phyloP scores from a whole-genome alignment of 1,284 basidiomycete species.

The Puccinia polysora region DNA sequence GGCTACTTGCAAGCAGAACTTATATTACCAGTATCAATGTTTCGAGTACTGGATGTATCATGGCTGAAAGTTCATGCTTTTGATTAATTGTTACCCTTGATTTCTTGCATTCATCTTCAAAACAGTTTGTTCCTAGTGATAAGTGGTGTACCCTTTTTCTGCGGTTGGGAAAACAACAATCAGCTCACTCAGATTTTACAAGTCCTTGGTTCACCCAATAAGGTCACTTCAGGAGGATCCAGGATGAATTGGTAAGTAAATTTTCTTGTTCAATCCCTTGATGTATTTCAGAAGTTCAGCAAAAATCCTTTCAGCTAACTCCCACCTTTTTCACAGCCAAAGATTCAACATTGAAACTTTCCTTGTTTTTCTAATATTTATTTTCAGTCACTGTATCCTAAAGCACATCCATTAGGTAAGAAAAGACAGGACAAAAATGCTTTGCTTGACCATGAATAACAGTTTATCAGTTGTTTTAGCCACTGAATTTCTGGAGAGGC shows the following conservation, averaged over 20 bases:
- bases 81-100: background rate
- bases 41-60: constrained; percentile 98
- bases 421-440: background rate
- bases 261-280: background rate
- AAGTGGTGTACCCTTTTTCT: constrained; percentile 90
- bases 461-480: constrained; percentile 56
- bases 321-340: constrained; percentile 62
- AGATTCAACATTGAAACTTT: constrained; percentile 79
- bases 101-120: background rate
- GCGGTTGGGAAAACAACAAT: constrained; percentile 95
- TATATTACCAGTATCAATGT: constrained; percentile 99
- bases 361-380: constrained; percentile 87
- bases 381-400: constrained; percentile 80
- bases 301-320: background rate
- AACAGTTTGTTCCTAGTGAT: constrained; percentile 60
- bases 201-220: constrained; percentile 91
- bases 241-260: constrained; percentile 78
- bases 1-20: constrained; percentile 89
- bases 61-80: constrained; percentile 64
- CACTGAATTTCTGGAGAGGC: constrained; percentile 85
- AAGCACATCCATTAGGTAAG: constrained; percentile 69
- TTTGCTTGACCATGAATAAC: background rate
- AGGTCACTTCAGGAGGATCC: constrained; percentile 83
- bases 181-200: constrained; percentile 96
- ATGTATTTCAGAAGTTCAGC: background rate